Evolutionary conservation across 78 protist species (phyloP).

Genomic region (Cyanophora paradoxa): DNA sequence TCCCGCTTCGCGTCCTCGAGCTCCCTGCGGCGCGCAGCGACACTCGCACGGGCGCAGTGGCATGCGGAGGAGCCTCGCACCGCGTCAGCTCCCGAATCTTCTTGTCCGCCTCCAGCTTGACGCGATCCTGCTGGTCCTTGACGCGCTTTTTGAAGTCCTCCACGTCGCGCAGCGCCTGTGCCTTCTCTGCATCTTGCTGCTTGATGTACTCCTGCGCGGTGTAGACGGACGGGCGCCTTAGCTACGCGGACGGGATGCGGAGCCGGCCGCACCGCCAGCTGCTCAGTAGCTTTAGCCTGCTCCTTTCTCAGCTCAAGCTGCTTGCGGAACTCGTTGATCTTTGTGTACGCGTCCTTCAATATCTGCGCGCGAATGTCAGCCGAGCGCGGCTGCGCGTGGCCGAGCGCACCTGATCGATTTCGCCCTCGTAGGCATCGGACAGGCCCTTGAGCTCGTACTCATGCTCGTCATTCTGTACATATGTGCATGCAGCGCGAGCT

Average conservation of each 20-base stretch:
- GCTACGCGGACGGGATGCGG: neutral
- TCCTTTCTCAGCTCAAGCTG: constrained; percentile 13
- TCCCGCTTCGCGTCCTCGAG: neutral
- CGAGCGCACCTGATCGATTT: constrained; percentile 42
- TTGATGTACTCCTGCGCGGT: neutral
- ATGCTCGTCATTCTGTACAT: constrained; percentile 54
- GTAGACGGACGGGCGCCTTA: neutral
- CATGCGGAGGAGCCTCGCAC: neutral
- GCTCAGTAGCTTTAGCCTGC: neutral
- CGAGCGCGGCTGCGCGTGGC: no score
- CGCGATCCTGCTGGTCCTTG: neutral
- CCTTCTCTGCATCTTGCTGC: constrained; percentile 27
- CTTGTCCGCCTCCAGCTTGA: neutral
- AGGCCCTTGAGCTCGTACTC: constrained; percentile 17
- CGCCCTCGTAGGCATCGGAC: constrained; percentile 38
- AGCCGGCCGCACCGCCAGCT: neutral
- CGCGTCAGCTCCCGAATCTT: neutral
- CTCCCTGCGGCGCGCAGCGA: neutral
- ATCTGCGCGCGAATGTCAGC: no score
- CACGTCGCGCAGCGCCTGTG: neutral
- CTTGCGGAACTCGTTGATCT: constrained; percentile 16
- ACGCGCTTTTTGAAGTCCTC: constrained; percentile 9
- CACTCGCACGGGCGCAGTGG: neutral
- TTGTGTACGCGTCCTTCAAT: constrained; percentile 27
- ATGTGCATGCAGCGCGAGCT: no score